Conservation (phyloP, 768 basidiomycete genomes). For the Fomitopsis serialis region DNA sequence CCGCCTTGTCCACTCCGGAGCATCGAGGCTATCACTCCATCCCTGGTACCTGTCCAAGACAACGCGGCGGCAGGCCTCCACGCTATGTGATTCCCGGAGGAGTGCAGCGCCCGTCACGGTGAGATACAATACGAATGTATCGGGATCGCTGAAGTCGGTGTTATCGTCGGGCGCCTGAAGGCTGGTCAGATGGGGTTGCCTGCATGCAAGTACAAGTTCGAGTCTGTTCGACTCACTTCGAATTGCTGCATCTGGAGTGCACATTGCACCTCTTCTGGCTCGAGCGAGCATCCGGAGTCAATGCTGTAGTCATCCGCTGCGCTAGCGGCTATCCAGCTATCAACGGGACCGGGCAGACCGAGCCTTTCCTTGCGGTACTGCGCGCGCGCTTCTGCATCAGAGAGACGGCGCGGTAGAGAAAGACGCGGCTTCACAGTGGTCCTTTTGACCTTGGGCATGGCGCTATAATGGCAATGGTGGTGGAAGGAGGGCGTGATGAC, state of each 20-base stretch:
- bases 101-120: slow-evolving; percentile 1
- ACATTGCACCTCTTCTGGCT: slow-evolving; percentile 8
- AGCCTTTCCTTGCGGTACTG: slow-evolving; percentile 2
- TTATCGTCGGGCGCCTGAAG: slow-evolving; percentile 3
- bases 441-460: not conserved
- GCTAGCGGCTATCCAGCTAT: slow-evolving; percentile 8
- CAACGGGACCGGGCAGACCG: slow-evolving; percentile 5
- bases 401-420: not conserved
- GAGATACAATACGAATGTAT: slow-evolving; percentile 12
- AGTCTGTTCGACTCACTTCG: slow-evolving; percentile 4
- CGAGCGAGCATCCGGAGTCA: not conserved
- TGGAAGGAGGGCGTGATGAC: not conserved
- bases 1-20: slow-evolving; percentile 8
- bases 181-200: not conserved
- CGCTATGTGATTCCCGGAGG: not conserved
- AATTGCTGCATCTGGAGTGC: slow-evolving; percentile 6
- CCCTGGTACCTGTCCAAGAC: slow-evolving; percentile 8
- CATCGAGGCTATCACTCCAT: slow-evolving; percentile 2
- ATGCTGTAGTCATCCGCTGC: not conserved
- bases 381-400: not conserved
- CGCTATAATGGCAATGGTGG: not conserved
- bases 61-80: slow-evolving; percentile 2
- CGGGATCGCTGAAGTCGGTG: slow-evolving; percentile 6
- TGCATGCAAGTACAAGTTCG: not conserved
- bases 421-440: not conserved